These are phyloP conservation scores for Henckelia pumila DNA, from an alignment of 257 asterid genomes.

Conservation along the genomic window DNA sequence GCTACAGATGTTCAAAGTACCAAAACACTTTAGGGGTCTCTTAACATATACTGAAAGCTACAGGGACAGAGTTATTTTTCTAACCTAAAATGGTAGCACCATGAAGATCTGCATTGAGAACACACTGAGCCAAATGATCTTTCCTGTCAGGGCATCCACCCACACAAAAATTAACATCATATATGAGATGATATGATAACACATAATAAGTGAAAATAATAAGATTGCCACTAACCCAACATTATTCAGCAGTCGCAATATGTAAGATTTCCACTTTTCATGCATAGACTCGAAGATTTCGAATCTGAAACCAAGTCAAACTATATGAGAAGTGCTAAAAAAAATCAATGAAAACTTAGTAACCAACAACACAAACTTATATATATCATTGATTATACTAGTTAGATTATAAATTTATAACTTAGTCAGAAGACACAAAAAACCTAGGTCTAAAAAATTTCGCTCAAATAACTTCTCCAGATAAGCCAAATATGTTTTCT, in stretches of 20 bases:
- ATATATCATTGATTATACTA: background rate
- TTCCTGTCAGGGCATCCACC: conserved; percentile 55
- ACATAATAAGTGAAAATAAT: conserved; percentile 12
- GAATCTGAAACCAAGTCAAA: conserved; percentile 44
- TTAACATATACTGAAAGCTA: background rate
- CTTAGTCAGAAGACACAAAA: background rate
- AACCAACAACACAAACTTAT: background rate
- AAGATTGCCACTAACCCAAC: conserved; percentile 49
- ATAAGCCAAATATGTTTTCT: background rate
- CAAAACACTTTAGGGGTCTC: no score
- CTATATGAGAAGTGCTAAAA: conserved; percentile 9
- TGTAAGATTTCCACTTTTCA: conserved; percentile 78
- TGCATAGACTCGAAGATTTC: conserved; percentile 73
- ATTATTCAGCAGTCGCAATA: conserved; percentile 57
- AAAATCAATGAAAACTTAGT: conserved; percentile 9
- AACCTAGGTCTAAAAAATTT: background rate
- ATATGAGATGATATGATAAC: conserved; percentile 3
- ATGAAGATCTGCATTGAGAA: conserved; percentile 74
- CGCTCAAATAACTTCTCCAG: background rate
- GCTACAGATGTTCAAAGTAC: background rate
- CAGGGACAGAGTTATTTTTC: conserved; percentile 10
- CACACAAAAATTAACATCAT: background rate
- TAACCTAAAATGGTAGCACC: conserved; percentile 80
- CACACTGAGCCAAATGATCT: conserved; percentile 69
- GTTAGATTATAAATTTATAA: background rate